Evolutionary conservation across 768 basidiomycete genomes (phyloP), one percentile per base, ranked within the genome.

Genomic region (Podaxis sp.): DNA sequence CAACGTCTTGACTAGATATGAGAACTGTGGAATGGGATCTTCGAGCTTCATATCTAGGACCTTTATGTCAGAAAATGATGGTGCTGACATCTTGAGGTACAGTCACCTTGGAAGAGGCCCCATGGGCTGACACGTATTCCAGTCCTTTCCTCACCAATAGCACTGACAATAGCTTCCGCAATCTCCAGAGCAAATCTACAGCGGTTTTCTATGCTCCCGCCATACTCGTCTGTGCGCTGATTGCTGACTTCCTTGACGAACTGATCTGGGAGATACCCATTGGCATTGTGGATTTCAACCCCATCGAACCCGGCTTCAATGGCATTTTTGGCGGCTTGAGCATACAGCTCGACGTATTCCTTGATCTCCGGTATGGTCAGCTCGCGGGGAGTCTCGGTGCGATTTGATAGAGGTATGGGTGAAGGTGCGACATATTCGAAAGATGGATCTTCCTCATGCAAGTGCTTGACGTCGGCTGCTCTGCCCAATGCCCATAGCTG

Each of bases 291-390:
- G 54, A 80, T 66, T 77, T 78, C 77, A 66, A 80, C 55, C 52
- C 87, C 88, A 64, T 89, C 87, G 63, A 90, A 91, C 0, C 86
- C 89, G 24, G 89, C 88, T 22, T 68, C 66, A 53, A 89, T 75
- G 11, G 85, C 85, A 59, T 85, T 85, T 27, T 74, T 74, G 3
- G 89, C 86, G 1, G 84, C 86, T 13, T 76, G 73, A 4, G 77
- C 82, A 66, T 82, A 89, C 11, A 81, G 71, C n/a, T 73, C 37
- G 22, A 82, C 70, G 61, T 83, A 82, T 59, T 85, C 81, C 46
- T 74, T 67, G 54, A 88, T 82, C 52, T 86, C 86, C 0, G 68
- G 70, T 0, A 69, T 71, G 0, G 80, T 83, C 38, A 87, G 70
- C 1, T 79, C 75, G 2, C 77, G 74, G 8, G 43, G 43, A 19